Evolutionary conservation across 2,329 filamentous ascomycete genomes (phyloP).

Genomic region (Cryphonectria japonica): DNA sequence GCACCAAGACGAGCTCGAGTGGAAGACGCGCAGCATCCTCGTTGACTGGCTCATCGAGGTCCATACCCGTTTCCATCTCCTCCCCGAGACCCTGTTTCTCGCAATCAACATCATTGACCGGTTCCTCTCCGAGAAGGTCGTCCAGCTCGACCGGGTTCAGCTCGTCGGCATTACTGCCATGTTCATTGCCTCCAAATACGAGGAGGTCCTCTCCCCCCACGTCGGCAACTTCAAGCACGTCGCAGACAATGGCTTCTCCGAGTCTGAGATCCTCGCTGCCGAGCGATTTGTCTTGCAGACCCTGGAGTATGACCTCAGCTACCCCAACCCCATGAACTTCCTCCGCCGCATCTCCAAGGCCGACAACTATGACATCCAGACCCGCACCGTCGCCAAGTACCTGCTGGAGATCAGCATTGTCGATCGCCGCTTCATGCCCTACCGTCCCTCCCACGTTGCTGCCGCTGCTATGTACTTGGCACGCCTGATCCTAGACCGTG

Average conservation of each 20-base stretch:
- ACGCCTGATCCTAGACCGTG: constrained; percentile 85
- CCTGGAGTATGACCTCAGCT: constrained; percentile 95
- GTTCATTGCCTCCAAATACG: constrained; percentile 99
- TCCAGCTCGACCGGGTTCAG: constrained; percentile 93
- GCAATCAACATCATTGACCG: constrained; percentile 98
- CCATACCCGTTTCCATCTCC: constrained; percentile 91
- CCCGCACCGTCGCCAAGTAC: constrained; percentile 95
- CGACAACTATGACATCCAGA: constrained; percentile 98
- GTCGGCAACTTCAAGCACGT: constrained; percentile 97
- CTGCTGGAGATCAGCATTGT: constrained; percentile 95
- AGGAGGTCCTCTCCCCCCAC: constrained; percentile 95
- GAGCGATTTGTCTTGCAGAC: constrained; percentile 92
- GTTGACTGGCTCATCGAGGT: constrained; percentile 99
- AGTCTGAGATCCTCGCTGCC: constrained; percentile 94
- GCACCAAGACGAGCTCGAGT: constrained; percentile 92
- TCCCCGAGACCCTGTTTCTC: constrained; percentile 95
- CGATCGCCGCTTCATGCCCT: constrained; percentile 91
- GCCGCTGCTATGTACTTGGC: constrained; percentile 95
- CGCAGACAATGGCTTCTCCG: constrained; percentile 93
- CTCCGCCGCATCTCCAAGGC: constrained; percentile 97
- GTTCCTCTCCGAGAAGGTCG: constrained; percentile 93
- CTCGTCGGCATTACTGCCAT: constrained; percentile 97
- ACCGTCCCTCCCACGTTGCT: constrained; percentile 86
- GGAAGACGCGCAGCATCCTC: constrained; percentile 97
- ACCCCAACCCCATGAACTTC: constrained; percentile 99